These are phyloP conservation scores for Boletus sp. DNA, from an alignment of 768 basidiomycete genomes.

Conservation along the genomic window DNA sequence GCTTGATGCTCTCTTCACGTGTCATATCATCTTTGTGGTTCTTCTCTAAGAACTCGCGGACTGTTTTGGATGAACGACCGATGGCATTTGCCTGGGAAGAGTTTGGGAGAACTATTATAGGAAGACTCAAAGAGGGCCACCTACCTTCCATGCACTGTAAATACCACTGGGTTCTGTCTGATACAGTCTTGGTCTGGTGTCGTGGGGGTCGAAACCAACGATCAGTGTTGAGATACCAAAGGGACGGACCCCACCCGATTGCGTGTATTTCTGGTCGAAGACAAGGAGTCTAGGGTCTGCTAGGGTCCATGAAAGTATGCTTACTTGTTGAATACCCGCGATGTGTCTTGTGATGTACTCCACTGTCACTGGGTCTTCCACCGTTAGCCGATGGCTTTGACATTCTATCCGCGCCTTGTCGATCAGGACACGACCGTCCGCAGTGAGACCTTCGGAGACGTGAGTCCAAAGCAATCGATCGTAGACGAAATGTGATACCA, in stretches of 20 bases:
- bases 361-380: conserved; percentile 96
- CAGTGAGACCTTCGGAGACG: conserved; percentile 73
- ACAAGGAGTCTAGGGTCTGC: neutral
- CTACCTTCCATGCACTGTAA: conserved; percentile 97
- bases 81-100: conserved; percentile 85
- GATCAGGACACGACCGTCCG: conserved; percentile 95
- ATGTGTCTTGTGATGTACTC: conserved; percentile 99
- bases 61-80: conserved; percentile 96
- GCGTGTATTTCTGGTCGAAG: conserved; percentile 78
- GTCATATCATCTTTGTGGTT: conserved; percentile 90
- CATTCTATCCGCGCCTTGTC: conserved; percentile 98
- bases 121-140: neutral
- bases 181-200: conserved; percentile 82
- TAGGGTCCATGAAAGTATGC: conserved; percentile 11
- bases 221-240: conserved; percentile 98
- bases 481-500: conserved; percentile 49
- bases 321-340: conserved; percentile 97
- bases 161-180: conserved; percentile 98
- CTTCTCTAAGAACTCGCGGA: conserved; percentile 97
- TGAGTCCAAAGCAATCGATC: conserved; percentile 11
- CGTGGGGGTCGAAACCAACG: conserved; percentile 95
- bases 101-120: neutral
- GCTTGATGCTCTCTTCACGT: conserved; percentile 87
- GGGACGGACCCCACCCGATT: conserved; percentile 97
- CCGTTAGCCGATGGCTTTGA: conserved; percentile 93